Conservation (phyloP, 208 protist genomes). For the Acanthamoeba healyi region DNA sequence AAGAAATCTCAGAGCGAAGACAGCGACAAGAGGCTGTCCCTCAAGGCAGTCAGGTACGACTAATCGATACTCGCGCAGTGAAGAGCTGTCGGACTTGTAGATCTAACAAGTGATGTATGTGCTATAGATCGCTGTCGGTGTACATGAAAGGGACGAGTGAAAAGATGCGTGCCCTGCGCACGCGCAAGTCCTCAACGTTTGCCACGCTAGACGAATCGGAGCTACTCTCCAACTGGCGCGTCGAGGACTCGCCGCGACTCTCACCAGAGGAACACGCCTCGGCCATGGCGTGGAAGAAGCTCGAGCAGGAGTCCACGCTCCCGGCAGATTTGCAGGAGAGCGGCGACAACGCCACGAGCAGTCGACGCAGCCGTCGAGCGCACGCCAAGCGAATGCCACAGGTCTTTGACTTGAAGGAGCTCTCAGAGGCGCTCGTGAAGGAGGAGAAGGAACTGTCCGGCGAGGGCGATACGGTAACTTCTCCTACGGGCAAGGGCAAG, state of each 20-base stretch:
- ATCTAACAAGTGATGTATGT: too few relatives aligned
- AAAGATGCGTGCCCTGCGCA: conserved; percentile 6
- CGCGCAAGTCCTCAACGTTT: neutral
- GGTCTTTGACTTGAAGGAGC: conserved; percentile 10
- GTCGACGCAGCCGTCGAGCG: neutral
- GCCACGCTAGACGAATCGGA: conserved; percentile 1
- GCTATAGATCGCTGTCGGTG: conserved; percentile 28
- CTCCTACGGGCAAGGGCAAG: neutral
- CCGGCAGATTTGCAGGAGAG: neutral
- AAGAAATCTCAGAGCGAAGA: neutral
- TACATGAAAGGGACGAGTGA: conserved; percentile 33
- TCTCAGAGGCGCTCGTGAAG: neutral
- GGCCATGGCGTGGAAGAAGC: neutral
- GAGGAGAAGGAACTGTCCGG: neutral
- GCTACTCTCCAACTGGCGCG: neutral
- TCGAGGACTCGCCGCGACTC: neutral
- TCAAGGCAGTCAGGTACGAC: neutral
- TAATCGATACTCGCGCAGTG: neutral
- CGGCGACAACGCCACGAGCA: neutral
- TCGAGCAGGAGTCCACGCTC: neutral
- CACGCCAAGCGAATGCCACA: conserved; percentile 27
- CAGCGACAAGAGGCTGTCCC: neutral
- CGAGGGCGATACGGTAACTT: neutral
- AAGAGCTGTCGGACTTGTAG: too few relatives aligned
- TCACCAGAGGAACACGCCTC: neutral